Conservation (phyloP, 2,329 filamentous ascomycete species). For the Davidsoniella australis region DNA sequence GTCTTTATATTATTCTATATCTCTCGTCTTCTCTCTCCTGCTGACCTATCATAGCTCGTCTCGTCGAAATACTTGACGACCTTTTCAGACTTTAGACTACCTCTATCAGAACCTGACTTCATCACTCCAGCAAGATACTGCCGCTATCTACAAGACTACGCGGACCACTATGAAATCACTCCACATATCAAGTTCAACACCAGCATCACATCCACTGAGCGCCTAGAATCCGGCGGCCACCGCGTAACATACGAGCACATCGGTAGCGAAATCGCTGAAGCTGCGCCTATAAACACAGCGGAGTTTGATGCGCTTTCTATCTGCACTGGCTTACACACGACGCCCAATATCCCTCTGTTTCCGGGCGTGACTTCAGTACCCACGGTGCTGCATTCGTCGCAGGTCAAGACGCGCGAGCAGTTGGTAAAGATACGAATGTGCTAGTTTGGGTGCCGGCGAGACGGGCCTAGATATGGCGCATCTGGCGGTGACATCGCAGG, state of each 20-base stretch:
- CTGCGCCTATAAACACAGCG: constrained; percentile 13
- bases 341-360: constrained; percentile 23
- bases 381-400: constrained; percentile 26
- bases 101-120: constrained; percentile 27
- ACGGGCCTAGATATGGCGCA: constrained; percentile 29
- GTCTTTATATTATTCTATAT: constrained; percentile 2
- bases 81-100: constrained; percentile 31
- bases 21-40: background rate
- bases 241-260: background rate
- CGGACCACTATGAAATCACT: constrained; percentile 22
- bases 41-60: constrained; percentile 22
- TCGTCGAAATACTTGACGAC: constrained; percentile 32
- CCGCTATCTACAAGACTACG: constrained; percentile 27
- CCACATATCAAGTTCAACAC: constrained; percentile 20
- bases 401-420: constrained; percentile 25
- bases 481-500: constrained; percentile 26
- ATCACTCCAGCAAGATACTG: constrained; percentile 24
- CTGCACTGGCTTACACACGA: constrained; percentile 28
- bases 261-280: constrained; percentile 9
- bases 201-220: constrained; percentile 11
- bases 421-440: constrained; percentile 23
- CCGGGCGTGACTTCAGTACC: constrained; percentile 20
- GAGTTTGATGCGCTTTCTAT: constrained; percentile 29
- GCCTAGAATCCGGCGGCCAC: background rate
- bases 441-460: constrained; percentile 29